Percentiles rank a stretch among this genome's conserved stretches.
These are phyloP conservation scores for Carex kokanica DNA, from an alignment of 176 grass and related monocot species.

Conservation along the genomic window DNA sequence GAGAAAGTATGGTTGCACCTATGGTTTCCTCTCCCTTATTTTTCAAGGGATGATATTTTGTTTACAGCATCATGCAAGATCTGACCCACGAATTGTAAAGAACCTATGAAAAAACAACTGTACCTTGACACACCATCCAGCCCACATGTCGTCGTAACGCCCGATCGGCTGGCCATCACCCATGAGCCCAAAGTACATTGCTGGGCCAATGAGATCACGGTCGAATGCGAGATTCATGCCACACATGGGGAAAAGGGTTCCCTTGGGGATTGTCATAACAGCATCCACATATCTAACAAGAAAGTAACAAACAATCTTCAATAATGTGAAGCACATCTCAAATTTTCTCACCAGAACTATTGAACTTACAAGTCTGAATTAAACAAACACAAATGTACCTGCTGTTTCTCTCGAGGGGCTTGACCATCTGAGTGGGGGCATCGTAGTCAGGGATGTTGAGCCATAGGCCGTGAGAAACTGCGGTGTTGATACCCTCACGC, in stretches of 20 bases:
- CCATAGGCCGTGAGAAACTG: conserved; percentile 84
- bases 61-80: background rate
- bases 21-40: background rate
- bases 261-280: conserved; percentile 39
- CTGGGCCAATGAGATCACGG: conserved; percentile 37
- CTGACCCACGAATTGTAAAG: background rate
- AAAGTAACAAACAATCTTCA: conserved; percentile 15
- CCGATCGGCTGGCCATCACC: conserved; percentile 42
- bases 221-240: conserved; percentile 39
- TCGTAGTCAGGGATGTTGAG: conserved; percentile 97
- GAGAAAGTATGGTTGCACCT: background rate
- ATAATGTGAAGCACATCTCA: background rate
- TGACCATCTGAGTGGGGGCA: conserved; percentile 87
- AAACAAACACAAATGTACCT: conserved; percentile 36
- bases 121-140: conserved; percentile 42
- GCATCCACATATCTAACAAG: conserved; percentile 35
- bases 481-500: conserved; percentile 64
- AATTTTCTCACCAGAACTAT: background rate
- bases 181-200: conserved; percentile 49
- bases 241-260: conserved; percentile 43
- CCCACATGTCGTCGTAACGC: conserved; percentile 47
- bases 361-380: background rate
- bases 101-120: background rate
- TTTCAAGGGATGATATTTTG: background rate
- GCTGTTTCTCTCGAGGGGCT: conserved; percentile 77